Conservation (phyloP, 805 yeast species). For the Torulaspora quercuum region DNA sequence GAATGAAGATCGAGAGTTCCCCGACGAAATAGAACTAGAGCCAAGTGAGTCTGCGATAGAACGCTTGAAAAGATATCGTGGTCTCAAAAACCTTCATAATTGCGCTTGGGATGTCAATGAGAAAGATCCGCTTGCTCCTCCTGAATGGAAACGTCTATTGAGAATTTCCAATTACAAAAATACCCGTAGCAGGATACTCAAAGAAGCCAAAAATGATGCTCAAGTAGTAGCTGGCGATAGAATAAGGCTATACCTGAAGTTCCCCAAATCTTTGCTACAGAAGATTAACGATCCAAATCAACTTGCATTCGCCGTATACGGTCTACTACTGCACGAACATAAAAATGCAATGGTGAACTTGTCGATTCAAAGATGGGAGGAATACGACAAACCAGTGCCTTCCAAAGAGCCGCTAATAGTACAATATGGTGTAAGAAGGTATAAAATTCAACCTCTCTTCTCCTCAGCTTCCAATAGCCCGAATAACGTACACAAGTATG, state of each 20-base stretch:
- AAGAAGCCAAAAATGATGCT: constrained; percentile 49
- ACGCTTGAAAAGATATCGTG: constrained; percentile 74
- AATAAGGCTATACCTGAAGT: constrained; percentile 56
- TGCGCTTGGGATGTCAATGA: constrained; percentile 89
- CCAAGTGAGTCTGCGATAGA: constrained; percentile 76
- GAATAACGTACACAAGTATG: constrained; percentile 84
- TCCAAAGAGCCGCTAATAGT: constrained; percentile 77
- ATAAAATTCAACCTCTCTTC: constrained; percentile 75
- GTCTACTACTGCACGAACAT: constrained; percentile 81
- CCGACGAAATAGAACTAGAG: constrained; percentile 86
- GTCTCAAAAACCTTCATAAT: constrained; percentile 74
- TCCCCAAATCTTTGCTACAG: constrained; percentile 48
- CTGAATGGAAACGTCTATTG: constrained; percentile 70
- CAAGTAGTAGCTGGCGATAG: constrained; percentile 60
- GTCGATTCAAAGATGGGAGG: constrained; percentile 84
- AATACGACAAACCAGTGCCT: constrained; percentile 77
- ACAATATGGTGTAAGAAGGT: constrained; percentile 92
- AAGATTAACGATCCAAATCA: constrained; percentile 43
- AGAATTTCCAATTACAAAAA: constrained; percentile 75
- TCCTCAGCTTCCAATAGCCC: constrained; percentile 72
- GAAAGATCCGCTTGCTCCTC: constrained; percentile 68
- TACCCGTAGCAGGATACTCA: constrained; percentile 63
- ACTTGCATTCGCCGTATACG: constrained; percentile 62
- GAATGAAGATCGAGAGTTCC: constrained; percentile 85
- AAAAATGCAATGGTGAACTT: constrained; percentile 79